Conservation (phyloP, 306 rosid genomes). For the Nissolia schottii region DNA sequence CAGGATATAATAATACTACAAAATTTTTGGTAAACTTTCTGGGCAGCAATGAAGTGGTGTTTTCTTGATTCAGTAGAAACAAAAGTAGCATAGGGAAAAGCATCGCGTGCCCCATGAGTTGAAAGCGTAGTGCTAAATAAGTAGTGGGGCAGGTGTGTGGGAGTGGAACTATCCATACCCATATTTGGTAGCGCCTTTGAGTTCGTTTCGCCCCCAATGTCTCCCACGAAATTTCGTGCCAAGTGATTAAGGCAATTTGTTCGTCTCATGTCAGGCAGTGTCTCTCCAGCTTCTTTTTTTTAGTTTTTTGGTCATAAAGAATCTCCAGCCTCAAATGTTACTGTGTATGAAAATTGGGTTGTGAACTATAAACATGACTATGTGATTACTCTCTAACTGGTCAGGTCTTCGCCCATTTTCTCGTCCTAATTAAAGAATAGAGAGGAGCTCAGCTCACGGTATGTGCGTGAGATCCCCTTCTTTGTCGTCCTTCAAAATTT, state of each 20-base stretch:
- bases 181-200: not conserved
- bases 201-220: not conserved
- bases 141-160: constrained; percentile 18
- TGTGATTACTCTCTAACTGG: constrained; percentile 16
- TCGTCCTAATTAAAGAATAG: constrained; percentile 6
- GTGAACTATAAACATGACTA: not conserved
- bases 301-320: too few relatives aligned
- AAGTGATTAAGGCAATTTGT: not conserved
- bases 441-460: constrained; percentile 19
- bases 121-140: not conserved
- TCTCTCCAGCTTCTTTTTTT: too few relatives aligned
- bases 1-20: too few relatives aligned
- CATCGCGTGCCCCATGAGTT: constrained; percentile 7
- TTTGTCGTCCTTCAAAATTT: not conserved
- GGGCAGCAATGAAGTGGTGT: not conserved
- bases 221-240: constrained; percentile 1
- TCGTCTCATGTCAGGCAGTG: constrained; percentile 4
- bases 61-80: not conserved
- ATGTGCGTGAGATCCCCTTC: constrained; percentile 25
- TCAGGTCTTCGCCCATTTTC: constrained; percentile 18
- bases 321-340: not conserved
- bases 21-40: not conserved
- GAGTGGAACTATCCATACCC: constrained; percentile 12
- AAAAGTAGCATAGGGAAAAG: not conserved
- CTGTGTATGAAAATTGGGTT: not conserved